Conservation (phyloP, 805 yeast genomes). For the Candida montana region DNA sequence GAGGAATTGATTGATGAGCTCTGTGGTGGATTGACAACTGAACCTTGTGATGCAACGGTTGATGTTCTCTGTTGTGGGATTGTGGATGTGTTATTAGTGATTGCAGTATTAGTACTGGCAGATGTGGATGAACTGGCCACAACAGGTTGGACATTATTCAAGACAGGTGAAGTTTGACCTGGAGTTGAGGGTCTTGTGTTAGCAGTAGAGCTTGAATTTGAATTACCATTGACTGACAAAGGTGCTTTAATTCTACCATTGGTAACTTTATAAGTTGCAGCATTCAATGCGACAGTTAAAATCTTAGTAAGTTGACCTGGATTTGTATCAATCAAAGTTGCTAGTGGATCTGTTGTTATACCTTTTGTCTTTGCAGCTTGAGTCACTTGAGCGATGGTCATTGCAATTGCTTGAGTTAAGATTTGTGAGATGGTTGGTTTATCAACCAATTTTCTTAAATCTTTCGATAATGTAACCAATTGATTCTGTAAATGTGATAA, state of each 20-base stretch:
- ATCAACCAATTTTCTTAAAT: slow-evolving; percentile 60
- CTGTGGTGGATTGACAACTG: not conserved
- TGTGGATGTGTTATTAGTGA: too few relatives aligned
- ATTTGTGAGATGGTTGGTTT: slow-evolving; percentile 80
- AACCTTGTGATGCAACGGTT: not conserved
- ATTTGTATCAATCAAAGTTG: slow-evolving; percentile 72
- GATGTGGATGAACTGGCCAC: too few relatives aligned
- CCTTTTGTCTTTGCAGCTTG: slow-evolving; percentile 85
- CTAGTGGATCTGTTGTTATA: slow-evolving; percentile 70
- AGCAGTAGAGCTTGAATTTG: slow-evolving; percentile 11
- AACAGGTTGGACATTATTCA: not conserved
- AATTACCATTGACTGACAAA: slow-evolving; percentile 25
- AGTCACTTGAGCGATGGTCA: slow-evolving; percentile 86
- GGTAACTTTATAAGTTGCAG: slow-evolving; percentile 61
- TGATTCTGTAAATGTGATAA: slow-evolving; percentile 83
- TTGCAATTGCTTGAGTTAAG: slow-evolving; percentile 85
- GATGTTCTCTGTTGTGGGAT: not conserved
- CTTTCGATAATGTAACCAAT: slow-evolving; percentile 71
- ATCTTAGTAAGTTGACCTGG: slow-evolving; percentile 78
- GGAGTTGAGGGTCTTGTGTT: slow-evolving; percentile 14
- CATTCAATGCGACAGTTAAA: slow-evolving; percentile 73
- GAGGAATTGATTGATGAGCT: not conserved
- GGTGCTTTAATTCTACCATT: slow-evolving; percentile 46
- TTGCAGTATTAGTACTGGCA: too few relatives aligned
- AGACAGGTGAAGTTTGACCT: not conserved